Percentiles rank a stretch among this genome's conserved stretches.
These are phyloP conservation scores for Cordia subcordata DNA, from an alignment of 257 asterid genomes.

Conservation along the genomic window DNA sequence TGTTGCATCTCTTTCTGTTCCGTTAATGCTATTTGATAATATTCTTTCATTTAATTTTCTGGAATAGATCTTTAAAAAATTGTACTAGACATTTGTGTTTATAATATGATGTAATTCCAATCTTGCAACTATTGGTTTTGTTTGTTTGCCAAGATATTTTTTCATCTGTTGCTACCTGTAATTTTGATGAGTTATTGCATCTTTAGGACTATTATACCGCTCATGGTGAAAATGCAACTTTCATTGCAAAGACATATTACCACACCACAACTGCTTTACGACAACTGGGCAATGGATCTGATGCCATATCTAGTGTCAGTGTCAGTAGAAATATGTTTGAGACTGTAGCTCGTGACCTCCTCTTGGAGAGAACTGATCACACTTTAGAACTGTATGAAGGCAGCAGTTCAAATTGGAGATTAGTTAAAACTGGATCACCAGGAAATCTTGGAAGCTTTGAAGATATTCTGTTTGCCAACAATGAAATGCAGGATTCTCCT, in stretches of 20 bases:
- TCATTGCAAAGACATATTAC: constrained; percentile 83
- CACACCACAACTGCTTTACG: constrained; percentile 92
- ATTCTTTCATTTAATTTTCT: no score
- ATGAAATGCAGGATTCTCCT: constrained; percentile 95
- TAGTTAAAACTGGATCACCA: constrained; percentile 80
- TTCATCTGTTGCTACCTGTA: not conserved
- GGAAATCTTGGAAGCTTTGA: constrained; percentile 91
- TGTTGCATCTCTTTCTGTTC: no score
- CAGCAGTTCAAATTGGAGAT: constrained; percentile 78
- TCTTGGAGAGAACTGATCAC: constrained; percentile 89
- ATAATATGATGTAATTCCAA: no score
- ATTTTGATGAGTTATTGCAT: constrained; percentile 1
- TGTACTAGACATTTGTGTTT: no score
- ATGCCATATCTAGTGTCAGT: constrained; percentile 79
- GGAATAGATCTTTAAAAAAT: no score
- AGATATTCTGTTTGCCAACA: constrained; percentile 84
- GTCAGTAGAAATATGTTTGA: constrained; percentile 91
- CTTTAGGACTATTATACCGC: constrained; percentile 81
- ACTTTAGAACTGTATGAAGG: constrained; percentile 86
- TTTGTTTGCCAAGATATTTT: constrained; percentile 3
- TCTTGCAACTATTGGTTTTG: not conserved
- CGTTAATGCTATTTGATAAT: no score
- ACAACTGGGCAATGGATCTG: constrained; percentile 77
- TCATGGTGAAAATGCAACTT: constrained; percentile 88
- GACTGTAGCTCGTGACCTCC: constrained; percentile 72